Conservation (phyloP, 2,329 filamentous ascomycete genomes). For the Fusarium setosum region DNA sequence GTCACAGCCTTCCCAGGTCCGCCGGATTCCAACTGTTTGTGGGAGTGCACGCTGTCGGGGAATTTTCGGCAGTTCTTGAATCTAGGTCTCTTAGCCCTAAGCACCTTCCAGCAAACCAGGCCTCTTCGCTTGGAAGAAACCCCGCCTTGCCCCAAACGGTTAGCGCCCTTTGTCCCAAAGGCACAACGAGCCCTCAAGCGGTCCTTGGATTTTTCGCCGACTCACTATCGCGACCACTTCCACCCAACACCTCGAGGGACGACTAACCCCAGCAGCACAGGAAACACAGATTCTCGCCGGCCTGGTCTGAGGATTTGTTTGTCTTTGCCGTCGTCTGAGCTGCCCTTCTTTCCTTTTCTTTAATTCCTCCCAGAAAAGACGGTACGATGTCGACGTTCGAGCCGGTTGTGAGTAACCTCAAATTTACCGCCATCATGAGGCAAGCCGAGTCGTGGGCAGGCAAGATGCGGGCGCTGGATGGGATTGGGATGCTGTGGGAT, state of each 20-base stretch:
- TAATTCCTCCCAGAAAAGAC: conserved; percentile 49
- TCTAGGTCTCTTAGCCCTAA: conserved; percentile 58
- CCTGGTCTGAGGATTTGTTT: conserved; percentile 52
- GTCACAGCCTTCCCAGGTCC: neutral
- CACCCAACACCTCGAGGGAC: conserved; percentile 51
- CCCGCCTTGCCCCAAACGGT: conserved; percentile 44
- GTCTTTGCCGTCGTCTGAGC: conserved; percentile 48
- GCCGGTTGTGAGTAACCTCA: conserved; percentile 71
- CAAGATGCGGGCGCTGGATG: conserved; percentile 27
- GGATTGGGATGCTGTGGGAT: conserved; percentile 30
- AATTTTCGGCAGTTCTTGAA: conserved; percentile 42
- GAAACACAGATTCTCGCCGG: conserved; percentile 52
- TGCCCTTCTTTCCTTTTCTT: conserved; percentile 48
- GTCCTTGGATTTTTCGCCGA: conserved; percentile 55
- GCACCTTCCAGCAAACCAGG: conserved; percentile 43
- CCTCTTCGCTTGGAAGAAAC: conserved; percentile 51
- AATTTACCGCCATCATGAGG: conserved; percentile 33
- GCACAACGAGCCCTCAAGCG: conserved; percentile 54
- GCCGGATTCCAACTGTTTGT: neutral
- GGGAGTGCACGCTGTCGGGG: conserved; percentile 35
- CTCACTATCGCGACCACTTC: conserved; percentile 55
- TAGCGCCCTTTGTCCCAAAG: conserved; percentile 50
- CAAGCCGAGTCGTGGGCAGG: conserved; percentile 26
- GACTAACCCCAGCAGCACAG: conserved; percentile 57
- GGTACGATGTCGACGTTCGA: conserved; percentile 75